Percentiles rank a stretch among this genome's conserved stretches.
These are phyloP conservation scores for Funneliformis caledonium DNA, from an alignment of 371 early-diverging fungal genomes.

Conservation along the genomic window DNA sequence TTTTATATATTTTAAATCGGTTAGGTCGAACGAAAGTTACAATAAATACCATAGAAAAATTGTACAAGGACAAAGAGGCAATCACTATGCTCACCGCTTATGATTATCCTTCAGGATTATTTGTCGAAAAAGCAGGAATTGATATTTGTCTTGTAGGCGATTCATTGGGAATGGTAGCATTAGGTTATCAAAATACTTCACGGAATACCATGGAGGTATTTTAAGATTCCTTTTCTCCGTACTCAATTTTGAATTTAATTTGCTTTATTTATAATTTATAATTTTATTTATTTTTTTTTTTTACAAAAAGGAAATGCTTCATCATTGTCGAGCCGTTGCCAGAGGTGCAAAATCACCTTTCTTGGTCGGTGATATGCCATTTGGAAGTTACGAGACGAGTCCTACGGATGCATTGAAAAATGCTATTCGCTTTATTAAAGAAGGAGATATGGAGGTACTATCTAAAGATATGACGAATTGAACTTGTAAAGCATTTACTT, in stretches of 20 bases:
- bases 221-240: not conserved
- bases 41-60: constrained; percentile 72
- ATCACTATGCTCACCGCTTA: constrained; percentile 87
- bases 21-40: constrained; percentile 78
- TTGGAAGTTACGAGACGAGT: constrained; percentile 86
- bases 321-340: constrained; percentile 90
- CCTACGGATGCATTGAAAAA: constrained; percentile 75
- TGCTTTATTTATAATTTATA: no score
- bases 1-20: not conserved
- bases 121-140: constrained; percentile 80
- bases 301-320: constrained; percentile 84
- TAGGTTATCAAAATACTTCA: constrained; percentile 88
- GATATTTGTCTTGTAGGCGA: constrained; percentile 95
- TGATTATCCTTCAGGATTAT: constrained; percentile 89
- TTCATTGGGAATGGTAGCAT: constrained; percentile 93
- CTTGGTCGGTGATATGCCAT: constrained; percentile 88
- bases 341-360: constrained; percentile 80
- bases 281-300: not conserved
- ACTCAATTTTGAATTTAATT: not conserved
- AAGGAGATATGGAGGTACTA: constrained; percentile 83
- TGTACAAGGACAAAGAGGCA: constrained; percentile 73
- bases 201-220: constrained; percentile 84
- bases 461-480: not conserved
- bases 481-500: not conserved
- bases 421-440: constrained; percentile 82